phyloP scores from a whole-genome alignment of 2,329 filamentous ascomycete genomes.

The Hirsutella minnesotensis region DNA sequence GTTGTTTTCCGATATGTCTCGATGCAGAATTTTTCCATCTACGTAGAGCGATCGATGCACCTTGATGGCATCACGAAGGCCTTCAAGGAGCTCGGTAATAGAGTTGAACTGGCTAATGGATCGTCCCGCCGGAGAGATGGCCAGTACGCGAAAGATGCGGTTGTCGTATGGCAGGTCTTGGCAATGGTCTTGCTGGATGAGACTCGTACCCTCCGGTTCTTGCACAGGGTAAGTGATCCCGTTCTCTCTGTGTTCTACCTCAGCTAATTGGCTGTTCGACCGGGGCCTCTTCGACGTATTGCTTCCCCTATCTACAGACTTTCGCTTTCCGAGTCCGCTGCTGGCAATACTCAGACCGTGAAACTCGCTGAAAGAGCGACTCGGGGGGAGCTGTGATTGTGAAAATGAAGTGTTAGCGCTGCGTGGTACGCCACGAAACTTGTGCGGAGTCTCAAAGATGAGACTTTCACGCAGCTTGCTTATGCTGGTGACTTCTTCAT shows the following conservation, averaged over 20 bases:
- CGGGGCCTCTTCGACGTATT: neutral
- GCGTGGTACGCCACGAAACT: neutral
- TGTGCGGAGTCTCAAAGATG: neutral
- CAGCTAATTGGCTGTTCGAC: neutral
- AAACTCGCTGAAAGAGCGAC: neutral
- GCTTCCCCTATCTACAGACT: neutral
- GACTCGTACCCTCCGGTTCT: conserved; percentile 1
- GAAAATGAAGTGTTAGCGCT: neutral
- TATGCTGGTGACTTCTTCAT: neutral
- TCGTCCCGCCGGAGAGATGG: conserved; percentile 4
- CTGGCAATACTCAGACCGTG: neutral
- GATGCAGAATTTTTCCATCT: conserved; percentile 2
- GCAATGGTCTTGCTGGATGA: conserved; percentile 1
- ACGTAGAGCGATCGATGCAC: conserved; percentile 4
- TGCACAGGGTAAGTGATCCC: neutral
- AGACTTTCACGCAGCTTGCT: neutral
- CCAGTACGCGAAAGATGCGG: conserved; percentile 4
- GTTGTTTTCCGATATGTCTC: conserved; percentile 5
- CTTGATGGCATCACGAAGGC: conserved; percentile 4
- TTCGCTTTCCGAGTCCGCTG: neutral
- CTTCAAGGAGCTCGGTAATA: conserved; percentile 3
- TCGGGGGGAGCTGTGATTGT: neutral
- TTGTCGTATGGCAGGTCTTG: conserved; percentile 1
- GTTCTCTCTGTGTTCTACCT: neutral
- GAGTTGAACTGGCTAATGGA: conserved; percentile 4